A percentile compares a stretch with the other conserved stretches of the same genome.
phyloP scores from a whole-genome alignment of 179 eudicot species.

The Patellifolia procumbens region DNA sequence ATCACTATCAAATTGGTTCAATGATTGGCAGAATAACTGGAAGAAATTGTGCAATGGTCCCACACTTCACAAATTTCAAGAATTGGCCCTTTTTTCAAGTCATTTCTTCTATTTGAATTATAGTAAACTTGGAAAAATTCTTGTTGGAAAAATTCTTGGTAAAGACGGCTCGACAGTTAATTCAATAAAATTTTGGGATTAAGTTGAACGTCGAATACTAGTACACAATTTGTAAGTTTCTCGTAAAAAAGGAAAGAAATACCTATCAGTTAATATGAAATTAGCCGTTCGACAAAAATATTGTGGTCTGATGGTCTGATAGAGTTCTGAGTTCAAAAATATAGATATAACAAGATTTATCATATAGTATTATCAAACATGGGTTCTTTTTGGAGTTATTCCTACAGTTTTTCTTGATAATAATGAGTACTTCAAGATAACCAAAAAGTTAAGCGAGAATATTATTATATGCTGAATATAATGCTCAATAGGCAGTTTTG shows the following conservation, averaged over 20 bases:
- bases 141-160: too few relatives aligned
- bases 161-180: too few relatives aligned
- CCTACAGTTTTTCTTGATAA: background rate
- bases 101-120: too few relatives aligned
- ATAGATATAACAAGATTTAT: background rate
- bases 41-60: constrained; percentile 2
- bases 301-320: too few relatives aligned
- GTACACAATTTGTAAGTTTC: too few relatives aligned
- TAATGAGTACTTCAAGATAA: background rate
- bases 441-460: background rate
- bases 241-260: too few relatives aligned
- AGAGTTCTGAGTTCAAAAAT: too few relatives aligned
- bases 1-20: background rate
- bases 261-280: too few relatives aligned
- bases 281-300: too few relatives aligned
- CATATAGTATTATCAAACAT: background rate
- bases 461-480: background rate
- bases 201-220: too few relatives aligned
- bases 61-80: constrained; percentile 13
- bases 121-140: too few relatives aligned
- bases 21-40: background rate
- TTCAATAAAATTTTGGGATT: too few relatives aligned
- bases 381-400: background rate
- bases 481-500: background rate
- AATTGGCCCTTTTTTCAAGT: constrained; percentile 24